Evolutionary conservation across 1,284 basidiomycete species (phyloP).

Genomic region (Entoloma clypeatum): DNA sequence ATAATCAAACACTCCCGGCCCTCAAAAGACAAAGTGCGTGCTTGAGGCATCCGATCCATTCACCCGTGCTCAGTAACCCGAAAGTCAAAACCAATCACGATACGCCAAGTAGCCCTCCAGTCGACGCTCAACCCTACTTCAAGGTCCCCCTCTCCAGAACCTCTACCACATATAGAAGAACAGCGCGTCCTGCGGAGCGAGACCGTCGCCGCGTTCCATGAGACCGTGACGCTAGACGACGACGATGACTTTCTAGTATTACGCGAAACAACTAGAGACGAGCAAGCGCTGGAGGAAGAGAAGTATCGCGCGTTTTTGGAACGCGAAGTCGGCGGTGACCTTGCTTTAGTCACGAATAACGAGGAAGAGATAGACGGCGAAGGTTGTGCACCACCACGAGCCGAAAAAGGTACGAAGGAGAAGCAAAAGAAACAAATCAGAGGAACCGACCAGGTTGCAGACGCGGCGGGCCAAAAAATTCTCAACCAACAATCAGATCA

Average conservation of each 20-base stretch:
- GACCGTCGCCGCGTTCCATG: constrained; percentile 79
- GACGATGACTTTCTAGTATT: constrained; percentile 67
- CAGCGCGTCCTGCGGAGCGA: constrained; percentile 75
- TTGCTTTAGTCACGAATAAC: constrained; percentile 56
- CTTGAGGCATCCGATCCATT: constrained; percentile 8
- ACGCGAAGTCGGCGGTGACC: constrained; percentile 77
- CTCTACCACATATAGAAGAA: constrained; percentile 76
- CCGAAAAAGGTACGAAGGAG: constrained; percentile 33
- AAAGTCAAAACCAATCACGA: constrained; percentile 58
- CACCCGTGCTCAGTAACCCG: constrained; percentile 9
- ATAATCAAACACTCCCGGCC: constrained; percentile 18
- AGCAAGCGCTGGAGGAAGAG: constrained; percentile 69
- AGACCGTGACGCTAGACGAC: constrained; percentile 44
- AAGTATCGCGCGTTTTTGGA: constrained; percentile 82
- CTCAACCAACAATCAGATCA: constrained; percentile 66
- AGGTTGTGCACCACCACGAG: constrained; percentile 22
- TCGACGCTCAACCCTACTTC: constrained; percentile 49
- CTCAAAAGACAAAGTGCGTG: constrained; percentile 52
- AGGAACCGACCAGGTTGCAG: constrained; percentile 29
- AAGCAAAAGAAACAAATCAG: constrained; percentile 25
- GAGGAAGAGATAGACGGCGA: constrained; percentile 29
- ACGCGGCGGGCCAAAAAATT: constrained; percentile 26
- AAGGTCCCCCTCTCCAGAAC: constrained; percentile 51
- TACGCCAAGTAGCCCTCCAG: constrained; percentile 56
- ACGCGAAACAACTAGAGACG: constrained; percentile 75